Base-by-base conservation (phyloP, 768 basidiomycete genomes). In the Suillus cothurnatus region DNA sequence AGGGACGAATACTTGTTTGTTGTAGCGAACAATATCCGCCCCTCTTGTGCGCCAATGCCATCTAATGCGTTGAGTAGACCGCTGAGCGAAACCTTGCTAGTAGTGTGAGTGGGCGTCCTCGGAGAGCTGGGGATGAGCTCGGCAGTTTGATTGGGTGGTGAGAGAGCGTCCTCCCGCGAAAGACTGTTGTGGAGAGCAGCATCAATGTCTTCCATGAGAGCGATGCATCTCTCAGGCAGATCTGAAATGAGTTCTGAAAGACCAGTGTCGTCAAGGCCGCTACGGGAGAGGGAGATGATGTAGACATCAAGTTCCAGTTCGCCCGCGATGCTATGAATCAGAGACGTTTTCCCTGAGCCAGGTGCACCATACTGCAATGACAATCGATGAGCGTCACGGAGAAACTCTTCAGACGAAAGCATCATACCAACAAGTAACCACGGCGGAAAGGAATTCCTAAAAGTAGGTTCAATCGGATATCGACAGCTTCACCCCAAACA, bases 191-290 rank as follows among this genome's bases (percentile, higher is more conserved):
- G 78, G 76, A 93, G 91, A 3, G 91, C 92, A 3, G 88, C 90
- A 68, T 94, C 93, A 62, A 94, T 89, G 72, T 94, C 93, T 73
- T 94, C 92, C 86, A 94, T 92, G 41, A 94, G 80, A 6, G 88
- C 86, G 63, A 94, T 89, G 70, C 88, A 92, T 68, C 82, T 81
- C 64, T 86, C 82, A n/a, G 92, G 92, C 2, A 93, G 81, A 2
- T 81, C 79, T 11, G 83, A 80, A 65, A 92, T 85, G 50, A 92
- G 79, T 47, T 85, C 80, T 61, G 79, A 82, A 31, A 92, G 82
- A 9, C 77, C 73, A 2, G 80, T 78, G 72, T 93, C 92, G 70
- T 92, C 90, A 52, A 93, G 73, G 11, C 86, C 86, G 17, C 76
- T 68, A 23, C 85, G 84, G 4, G 89, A 87, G 8, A 93, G 84